A percentile compares a stretch with the other conserved stretches of the same genome.
Conservation (phyloP, 1,139 yeast species). For the Insectozyma bohioensis region DNA sequence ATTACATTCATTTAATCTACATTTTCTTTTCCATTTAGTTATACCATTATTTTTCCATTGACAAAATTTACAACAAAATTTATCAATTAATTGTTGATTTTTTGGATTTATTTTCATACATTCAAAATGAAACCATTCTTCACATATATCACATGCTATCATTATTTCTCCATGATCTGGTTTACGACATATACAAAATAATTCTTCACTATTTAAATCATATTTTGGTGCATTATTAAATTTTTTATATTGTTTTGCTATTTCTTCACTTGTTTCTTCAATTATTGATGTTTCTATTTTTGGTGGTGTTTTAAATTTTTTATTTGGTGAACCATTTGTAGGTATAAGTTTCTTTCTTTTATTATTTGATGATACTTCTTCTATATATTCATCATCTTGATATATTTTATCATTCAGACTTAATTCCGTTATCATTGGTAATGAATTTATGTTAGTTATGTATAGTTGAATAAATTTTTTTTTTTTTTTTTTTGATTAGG, state of each 20-base stretch:
- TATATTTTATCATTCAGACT: too few relatives aligned
- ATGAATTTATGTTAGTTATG: too few relatives aligned
- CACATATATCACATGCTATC: conserved; percentile 95
- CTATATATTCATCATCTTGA: too few relatives aligned
- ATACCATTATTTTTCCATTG: conserved; percentile 43
- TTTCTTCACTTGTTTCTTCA: conserved; percentile 35
- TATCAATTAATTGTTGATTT: conserved; percentile 57
- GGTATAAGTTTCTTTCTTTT: not conserved
- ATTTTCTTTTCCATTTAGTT: conserved; percentile 73
- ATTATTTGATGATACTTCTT: too few relatives aligned
- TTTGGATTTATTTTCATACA: conserved; percentile 65
- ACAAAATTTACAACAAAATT: conserved; percentile 77
- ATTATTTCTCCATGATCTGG: conserved; percentile 75
- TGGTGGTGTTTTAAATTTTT: too few relatives aligned
- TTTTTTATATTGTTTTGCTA: conserved; percentile 46
- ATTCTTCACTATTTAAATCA: conserved; percentile 54
- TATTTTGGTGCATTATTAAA: conserved; percentile 45
- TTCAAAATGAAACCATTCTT: conserved; percentile 89
- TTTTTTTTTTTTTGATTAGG: too few relatives aligned
- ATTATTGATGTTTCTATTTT: too few relatives aligned
- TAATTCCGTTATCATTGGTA: too few relatives aligned
- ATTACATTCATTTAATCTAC: conserved; percentile 61
- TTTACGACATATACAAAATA: conserved; percentile 76
- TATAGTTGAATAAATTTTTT: too few relatives aligned
- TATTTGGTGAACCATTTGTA: not conserved